These are phyloP conservation scores for Salix koriyanagi DNA, from an alignment of 345 rosid species.

Conservation along the genomic window DNA sequence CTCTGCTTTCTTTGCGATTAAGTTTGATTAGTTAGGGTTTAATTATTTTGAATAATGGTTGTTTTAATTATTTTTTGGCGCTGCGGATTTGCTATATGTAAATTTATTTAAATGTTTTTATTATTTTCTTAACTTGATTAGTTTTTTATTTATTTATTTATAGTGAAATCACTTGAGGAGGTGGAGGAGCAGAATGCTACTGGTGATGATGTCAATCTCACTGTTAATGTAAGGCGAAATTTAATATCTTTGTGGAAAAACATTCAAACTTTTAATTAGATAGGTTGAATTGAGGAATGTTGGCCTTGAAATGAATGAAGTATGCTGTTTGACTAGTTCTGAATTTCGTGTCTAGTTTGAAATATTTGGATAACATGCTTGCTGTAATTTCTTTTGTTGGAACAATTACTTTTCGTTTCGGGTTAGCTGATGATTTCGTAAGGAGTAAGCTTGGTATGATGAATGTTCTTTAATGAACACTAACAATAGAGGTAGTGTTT, in stretches of 20 bases:
- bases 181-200: slow-evolving; percentile 25
- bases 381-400: background rate
- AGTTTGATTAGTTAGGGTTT: slow-evolving; percentile 22
- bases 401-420: background rate
- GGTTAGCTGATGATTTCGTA: too few species aligned
- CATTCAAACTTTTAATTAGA: background rate
- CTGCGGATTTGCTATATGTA: background rate
- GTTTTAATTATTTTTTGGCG: background rate
- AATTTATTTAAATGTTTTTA: background rate
- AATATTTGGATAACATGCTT: background rate
- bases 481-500: too few species aligned
- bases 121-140: background rate
- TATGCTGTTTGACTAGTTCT: background rate
- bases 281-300: background rate
- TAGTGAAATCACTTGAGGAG: slow-evolving; percentile 21
- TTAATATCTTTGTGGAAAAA: slow-evolving; percentile 1
- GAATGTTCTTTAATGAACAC: too few species aligned
- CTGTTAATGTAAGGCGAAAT: slow-evolving; percentile 32
- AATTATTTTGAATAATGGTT: background rate
- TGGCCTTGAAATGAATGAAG: background rate
- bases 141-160: slow-evolving; percentile 17
- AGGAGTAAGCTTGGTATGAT: too few species aligned
- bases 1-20: background rate
- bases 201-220: slow-evolving; percentile 15
- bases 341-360: background rate